Evolutionary conservation across 2,329 filamentous ascomycete genomes (phyloP).

Genomic region (Colletotrichum scovillei): DNA sequence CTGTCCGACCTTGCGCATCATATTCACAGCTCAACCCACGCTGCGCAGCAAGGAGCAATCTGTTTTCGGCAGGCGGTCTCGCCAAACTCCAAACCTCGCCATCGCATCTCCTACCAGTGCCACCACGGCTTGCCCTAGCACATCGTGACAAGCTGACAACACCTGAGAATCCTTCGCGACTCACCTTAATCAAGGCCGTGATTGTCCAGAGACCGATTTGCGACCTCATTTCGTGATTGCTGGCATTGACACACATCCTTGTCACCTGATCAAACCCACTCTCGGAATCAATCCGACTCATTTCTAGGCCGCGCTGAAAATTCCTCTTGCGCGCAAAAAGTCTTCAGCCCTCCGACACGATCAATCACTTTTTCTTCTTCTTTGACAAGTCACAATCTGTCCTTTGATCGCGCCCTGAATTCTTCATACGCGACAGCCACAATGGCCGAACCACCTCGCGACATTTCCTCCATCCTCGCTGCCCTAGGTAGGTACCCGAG

Average conservation of each 20-base stretch:
- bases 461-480: constrained; percentile 60
- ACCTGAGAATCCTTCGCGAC: not conserved
- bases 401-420: not conserved
- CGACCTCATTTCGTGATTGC: not conserved
- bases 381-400: not conserved
- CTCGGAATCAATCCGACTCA: constrained; percentile 12
- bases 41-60: constrained; percentile 9
- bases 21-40: constrained; percentile 11
- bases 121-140: constrained; percentile 17
- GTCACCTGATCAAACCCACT: constrained; percentile 32
- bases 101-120: not conserved
- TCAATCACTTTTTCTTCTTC: not conserved
- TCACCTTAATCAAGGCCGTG: not conserved
- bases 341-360: not conserved
- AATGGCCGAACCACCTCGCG: constrained; percentile 53
- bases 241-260: constrained; percentile 8
- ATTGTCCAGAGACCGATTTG: not conserved
- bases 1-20: constrained; percentile 2
- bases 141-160: constrained; percentile 9
- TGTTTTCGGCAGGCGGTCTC: constrained; percentile 36
- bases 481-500: constrained; percentile 55
- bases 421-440: constrained; percentile 15
- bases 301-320: constrained; percentile 26
- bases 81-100: constrained; percentile 26
- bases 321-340: constrained; percentile 22